phyloP scores from a whole-genome alignment of 2,329 filamentous ascomycete genomes.

The Diaporthe caulivora region DNA sequence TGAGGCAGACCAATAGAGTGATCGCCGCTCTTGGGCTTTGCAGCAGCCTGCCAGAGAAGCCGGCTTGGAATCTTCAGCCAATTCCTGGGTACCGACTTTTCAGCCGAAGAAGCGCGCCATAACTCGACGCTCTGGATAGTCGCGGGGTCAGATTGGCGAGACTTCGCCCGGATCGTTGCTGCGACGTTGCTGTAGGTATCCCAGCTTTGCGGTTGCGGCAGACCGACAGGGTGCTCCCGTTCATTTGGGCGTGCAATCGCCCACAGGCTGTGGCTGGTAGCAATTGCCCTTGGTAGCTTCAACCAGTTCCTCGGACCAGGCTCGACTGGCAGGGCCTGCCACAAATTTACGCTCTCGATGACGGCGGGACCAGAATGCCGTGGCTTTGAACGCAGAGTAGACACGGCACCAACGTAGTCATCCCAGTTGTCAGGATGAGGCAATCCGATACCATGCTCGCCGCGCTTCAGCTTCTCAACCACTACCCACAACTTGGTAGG shows the following conservation, averaged over 20 bases:
- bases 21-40: slow-evolving; percentile 17
- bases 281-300: slow-evolving; percentile 1
- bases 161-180: slow-evolving; percentile 46
- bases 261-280: slow-evolving; percentile 29
- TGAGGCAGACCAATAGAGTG: slow-evolving; percentile 39
- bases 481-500: slow-evolving; percentile 26
- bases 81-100: background rate
- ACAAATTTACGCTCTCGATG: slow-evolving; percentile 54
- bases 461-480: slow-evolving; percentile 12
- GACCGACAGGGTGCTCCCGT: slow-evolving; percentile 42
- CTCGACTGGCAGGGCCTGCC: slow-evolving; percentile 43
- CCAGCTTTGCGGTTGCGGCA: slow-evolving; percentile 57
- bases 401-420: slow-evolving; percentile 47
- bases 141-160: slow-evolving; percentile 45
- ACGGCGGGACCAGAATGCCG: slow-evolving; percentile 45
- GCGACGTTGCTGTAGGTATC: slow-evolving; percentile 48
- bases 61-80: slow-evolving; percentile 16
- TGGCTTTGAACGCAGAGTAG: slow-evolving; percentile 47
- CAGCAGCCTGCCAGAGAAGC: slow-evolving; percentile 33
- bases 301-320: slow-evolving; percentile 16
- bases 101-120: slow-evolving; percentile 45
- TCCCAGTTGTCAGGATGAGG: slow-evolving; percentile 57
- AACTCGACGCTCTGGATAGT: slow-evolving; percentile 53
- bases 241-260: background rate
- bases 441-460: slow-evolving; percentile 44